Evolutionary conservation across 2,329 filamentous ascomycete genomes (phyloP), one percentile per base, ranked within the genome.

Genomic region (Epichloe sp.): DNA sequence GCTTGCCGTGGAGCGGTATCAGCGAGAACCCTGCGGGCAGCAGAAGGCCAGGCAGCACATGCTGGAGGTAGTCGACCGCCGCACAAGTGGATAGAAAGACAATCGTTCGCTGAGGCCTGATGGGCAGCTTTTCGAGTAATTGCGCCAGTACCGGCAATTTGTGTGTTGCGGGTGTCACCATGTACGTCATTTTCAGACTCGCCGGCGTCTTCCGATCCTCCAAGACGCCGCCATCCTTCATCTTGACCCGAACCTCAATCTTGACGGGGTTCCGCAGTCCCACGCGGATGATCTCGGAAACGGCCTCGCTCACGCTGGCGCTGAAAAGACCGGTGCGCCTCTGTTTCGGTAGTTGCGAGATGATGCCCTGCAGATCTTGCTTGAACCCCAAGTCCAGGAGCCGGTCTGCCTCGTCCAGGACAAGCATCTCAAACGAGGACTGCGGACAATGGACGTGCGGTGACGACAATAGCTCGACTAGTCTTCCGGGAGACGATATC

Each of bases 341-440:
- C 65, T 98, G 93, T 63, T 98, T 98, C 0, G 93, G 93, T 5
- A 98, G 71, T 15, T 86, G 79, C 0, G 81, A 80, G 21, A 98
- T 71, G 41, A 97, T 95, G 51, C 82, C 86, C 58, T 93, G 88
- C 31, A 98, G 69, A 58, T 95, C 89, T 51, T 87, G 83, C 65
- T 94, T 93, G 69, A 98, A 97, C 5, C 94, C 93, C 21, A 97
- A 76, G 68, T 98, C 93, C 11, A 98, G 74, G 26, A 98, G 72
- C 53, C 93, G 79, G 67, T 98, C 93, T 47, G 91, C 93, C 70
- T 98, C 93, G 63, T 98, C 93, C 37, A 98, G 77, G 3, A 98
- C 86, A 11, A 98, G 78, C 47, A 88, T 81, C 65, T 98, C 91
- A 58, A 98, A 97, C 0, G 87, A 87, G 1, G 87, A 89, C 54